Base-by-base conservation (phyloP, 148 eudicot species). In the Cornus suecica region DNA sequence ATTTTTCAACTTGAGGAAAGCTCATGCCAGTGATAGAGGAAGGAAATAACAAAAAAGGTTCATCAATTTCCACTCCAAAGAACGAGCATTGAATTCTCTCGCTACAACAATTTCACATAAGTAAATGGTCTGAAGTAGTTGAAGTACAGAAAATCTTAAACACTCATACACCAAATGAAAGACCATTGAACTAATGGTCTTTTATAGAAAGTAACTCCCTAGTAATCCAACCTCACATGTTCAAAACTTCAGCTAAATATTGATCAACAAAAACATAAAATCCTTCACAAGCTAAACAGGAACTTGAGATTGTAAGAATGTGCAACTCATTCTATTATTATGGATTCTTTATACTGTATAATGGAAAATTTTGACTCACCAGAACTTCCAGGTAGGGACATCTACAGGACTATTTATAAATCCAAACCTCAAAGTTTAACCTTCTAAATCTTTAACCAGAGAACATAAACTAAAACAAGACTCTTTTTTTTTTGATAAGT, bases 1-100 rank as follows among this genome's bases (percentile, higher is more conserved):
- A 51, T 71, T 27, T 16, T 15, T 30, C 42, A 65, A 18, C 56
- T 48, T n/a, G 61, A 66, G 52, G 45, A 74, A 27, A 73, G 28
- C 29, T 52, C 10, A 45, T 64, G 1, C 54, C 18, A 48, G 15
- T 16, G 20, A 48, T 48, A 48, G 2, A 3, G 20, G 18, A 11
- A 48, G 54, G 54, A 13, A 48, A 48, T 48, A 48, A 48, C 26
- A 20, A 42, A 26, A 45, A 29, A 66, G 41, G 15, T 23, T 51
- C 34, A 24, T 24, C 23, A 16, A 20, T 45, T 26, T 42, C 32
- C 51, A 27, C 64, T 66, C 23, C 13, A 75, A 15, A 32, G 32
- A 62, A 34, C 24, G 18, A 16, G 13, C 67, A 74, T 26, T 37
- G 20, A 42, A 41, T 20, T 3, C 24, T 58, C 18, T 58, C 2